Percentiles rank a stretch among this genome's conserved stretches.
phyloP scores from a whole-genome alignment of 2,329 filamentous ascomycete species.

The Nigrospora osmanthi region DNA sequence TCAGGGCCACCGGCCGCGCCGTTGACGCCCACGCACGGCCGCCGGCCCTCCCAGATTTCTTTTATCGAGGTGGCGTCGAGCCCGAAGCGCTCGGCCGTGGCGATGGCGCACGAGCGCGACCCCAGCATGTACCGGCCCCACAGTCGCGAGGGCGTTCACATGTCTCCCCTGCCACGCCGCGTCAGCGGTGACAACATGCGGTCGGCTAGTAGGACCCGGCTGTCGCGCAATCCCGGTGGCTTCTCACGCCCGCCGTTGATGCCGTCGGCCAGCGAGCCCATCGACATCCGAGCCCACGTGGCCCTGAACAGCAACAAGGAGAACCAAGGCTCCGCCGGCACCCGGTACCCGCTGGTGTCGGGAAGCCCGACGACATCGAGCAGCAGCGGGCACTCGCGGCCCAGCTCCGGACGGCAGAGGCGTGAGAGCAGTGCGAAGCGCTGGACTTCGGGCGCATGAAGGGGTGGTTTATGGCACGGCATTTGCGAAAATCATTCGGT shows the following conservation, averaged over 20 bases:
- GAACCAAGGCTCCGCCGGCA: not conserved
- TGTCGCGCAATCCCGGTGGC: constrained; percentile 2
- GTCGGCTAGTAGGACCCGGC: constrained; percentile 3
- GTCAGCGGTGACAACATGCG: constrained; percentile 30
- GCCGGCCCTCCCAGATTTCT: constrained; percentile 27
- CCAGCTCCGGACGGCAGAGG: constrained; percentile 2
- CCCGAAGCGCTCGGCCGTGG: constrained; percentile 23
- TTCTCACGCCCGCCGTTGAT: not conserved
- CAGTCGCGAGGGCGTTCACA: constrained; percentile 7
- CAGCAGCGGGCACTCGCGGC: not conserved
- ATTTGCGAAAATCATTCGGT: too few relatives aligned
- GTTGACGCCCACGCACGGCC: constrained; percentile 41
- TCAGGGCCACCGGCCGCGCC: constrained; percentile 42
- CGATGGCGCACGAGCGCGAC: constrained; percentile 33
- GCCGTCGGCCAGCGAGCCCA: not conserved
- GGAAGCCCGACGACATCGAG: not conserved
- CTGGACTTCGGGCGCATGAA: constrained; percentile 3
- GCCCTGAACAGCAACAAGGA: constrained; percentile 5
- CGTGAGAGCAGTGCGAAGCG: constrained; percentile 3
- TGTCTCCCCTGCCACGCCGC: constrained; percentile 26
- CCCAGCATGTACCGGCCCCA: constrained; percentile 30
- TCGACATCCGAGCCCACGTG: not conserved
- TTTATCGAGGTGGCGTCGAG: constrained; percentile 47
- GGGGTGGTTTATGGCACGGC: not conserved
- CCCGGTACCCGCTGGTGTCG: constrained; percentile 1